Percentiles rank a stretch among this genome's conserved stretches.
These are phyloP conservation scores for Eremothecium cymbalariae DNA, from an alignment of 1,139 yeast genomes.

Conservation along the genomic window DNA sequence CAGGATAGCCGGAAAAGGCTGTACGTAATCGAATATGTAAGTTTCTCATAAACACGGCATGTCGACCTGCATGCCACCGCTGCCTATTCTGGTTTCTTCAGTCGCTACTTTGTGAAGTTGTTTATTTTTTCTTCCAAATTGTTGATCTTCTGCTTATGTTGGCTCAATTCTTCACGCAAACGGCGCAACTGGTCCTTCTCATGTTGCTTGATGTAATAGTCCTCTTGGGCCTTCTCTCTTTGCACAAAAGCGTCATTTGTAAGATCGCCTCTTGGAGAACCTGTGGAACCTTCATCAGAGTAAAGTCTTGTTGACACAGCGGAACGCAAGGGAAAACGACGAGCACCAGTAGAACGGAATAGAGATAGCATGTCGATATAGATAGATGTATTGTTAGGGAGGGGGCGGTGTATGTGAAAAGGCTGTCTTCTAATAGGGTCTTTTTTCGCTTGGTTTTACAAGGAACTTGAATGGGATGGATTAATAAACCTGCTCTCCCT, in stretches of 20 bases:
- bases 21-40: too few relatives aligned
- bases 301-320: constrained; percentile 37
- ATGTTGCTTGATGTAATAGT: constrained; percentile 50
- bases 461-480: too few relatives aligned
- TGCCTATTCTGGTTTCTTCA: background rate
- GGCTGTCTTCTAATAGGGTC: too few relatives aligned
- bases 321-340: constrained; percentile 22
- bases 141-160: constrained; percentile 40
- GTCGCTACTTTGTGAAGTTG: background rate
- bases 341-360: constrained; percentile 29
- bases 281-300: constrained; percentile 37
- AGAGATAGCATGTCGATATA: constrained; percentile 8
- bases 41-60: too few relatives aligned
- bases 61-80: constrained; percentile 1
- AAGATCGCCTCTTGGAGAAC: constrained; percentile 45
- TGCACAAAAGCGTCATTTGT: constrained; percentile 46
- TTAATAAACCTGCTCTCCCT: too few relatives aligned
- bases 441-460: too few relatives aligned
- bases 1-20: too few relatives aligned
- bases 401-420: constrained; percentile 6
- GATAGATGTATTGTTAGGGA: constrained; percentile 4
- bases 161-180: constrained; percentile 43
- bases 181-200: constrained; percentile 56
- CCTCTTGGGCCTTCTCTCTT: constrained; percentile 68
- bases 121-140: constrained; percentile 30